Evolutionary conservation across 1,139 yeast genomes (phyloP), one percentile per base, ranked within the genome.

Genomic region (Yamadazyma sp.): DNA sequence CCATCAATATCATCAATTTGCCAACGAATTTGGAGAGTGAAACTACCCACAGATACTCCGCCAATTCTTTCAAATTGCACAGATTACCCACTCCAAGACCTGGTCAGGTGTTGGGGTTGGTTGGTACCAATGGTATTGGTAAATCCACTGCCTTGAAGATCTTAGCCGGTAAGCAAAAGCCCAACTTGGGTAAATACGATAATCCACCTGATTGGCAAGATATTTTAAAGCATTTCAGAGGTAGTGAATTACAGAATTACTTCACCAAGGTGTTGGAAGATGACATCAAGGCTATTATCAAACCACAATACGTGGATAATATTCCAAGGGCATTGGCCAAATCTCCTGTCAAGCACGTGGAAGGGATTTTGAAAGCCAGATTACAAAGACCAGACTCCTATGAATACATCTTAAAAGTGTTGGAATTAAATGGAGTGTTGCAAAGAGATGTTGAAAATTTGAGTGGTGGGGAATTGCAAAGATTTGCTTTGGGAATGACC

Each of bases 71-170:
- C 81, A 92, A 92, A 67, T 78, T 92, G 57, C 98, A 92, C 64
- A 80, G 98, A 64, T 76, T 92, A 54, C 98, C 98, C 16, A 90
- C 96, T 43, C 98, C 98, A 50, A 85, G 98, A 69, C 97, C 98
- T 6, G 98, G 97, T 43, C 98, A 92, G 68, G 98, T 92, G 34
- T 76, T 92, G 51, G 98, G 98, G 49, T 77, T 92, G 53, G 98
- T 92, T 35, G 98, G 98, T 59, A 87, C 97, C 43, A 92, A 92
- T 73, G 98, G 98, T 88, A 92, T 92, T 58, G 98, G 98, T 56
- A 92, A 92, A 62, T 86, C 96, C 10, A 92, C 98, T n/a, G 98
- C 98, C 9, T 76, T 92, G 59, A 92, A 92, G 70, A 90, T 92
- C 60, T 78, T 92, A 53, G 95, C 97, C n/a, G 98, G 97, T 59